A percentile compares a stretch with the other conserved stretches of the same genome.
phyloP scores from a whole-genome alignment of 192 early-diverging fungal species.

The Coemansia sp. region DNA sequence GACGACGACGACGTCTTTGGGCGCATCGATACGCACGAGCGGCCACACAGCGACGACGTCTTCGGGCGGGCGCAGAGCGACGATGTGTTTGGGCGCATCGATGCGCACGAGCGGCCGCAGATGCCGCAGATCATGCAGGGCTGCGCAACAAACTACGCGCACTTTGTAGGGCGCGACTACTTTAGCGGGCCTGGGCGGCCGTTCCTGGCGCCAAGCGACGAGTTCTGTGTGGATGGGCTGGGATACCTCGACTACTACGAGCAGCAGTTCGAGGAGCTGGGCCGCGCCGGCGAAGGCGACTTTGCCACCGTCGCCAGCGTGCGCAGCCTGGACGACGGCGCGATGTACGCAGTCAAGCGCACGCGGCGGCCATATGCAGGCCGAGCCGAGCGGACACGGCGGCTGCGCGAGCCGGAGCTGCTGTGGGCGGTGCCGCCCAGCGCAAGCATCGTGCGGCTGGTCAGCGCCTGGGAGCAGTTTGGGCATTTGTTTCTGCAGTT shows the following conservation, averaged over 20 bases:
- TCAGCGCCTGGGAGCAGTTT: constrained; percentile 89
- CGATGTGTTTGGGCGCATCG: constrained; percentile 22
- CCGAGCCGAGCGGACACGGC: constrained; percentile 64
- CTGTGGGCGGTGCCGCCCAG: constrained; percentile 64
- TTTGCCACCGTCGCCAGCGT: constrained; percentile 83
- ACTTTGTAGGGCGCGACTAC: constrained; percentile 44
- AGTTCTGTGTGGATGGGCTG: constrained; percentile 36
- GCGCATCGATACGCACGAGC: constrained; percentile 30
- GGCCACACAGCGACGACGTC: constrained; percentile 22
- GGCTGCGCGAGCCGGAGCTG: constrained; percentile 81
- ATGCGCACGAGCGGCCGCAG: constrained; percentile 42
- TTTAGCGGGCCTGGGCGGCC: constrained; percentile 39
- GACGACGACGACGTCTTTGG: constrained; percentile 39
- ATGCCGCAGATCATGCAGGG: constrained; percentile 52
- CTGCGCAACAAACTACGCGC: constrained; percentile 51
- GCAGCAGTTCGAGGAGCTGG: constrained; percentile 65
- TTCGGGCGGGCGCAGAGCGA: constrained; percentile 36
- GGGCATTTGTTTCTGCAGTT: constrained; percentile 87
- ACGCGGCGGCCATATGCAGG: constrained; percentile 68
- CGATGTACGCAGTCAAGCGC: constrained; percentile 82
- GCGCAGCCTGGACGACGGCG: constrained; percentile 59
- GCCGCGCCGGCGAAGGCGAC: constrained; percentile 72
- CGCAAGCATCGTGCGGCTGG: constrained; percentile 67
- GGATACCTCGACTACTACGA: constrained; percentile 67
- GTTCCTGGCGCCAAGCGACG: constrained; percentile 34